These are phyloP conservation scores for Guillardia theta DNA, from an alignment of 78 protist genomes.

Conservation along the genomic window DNA sequence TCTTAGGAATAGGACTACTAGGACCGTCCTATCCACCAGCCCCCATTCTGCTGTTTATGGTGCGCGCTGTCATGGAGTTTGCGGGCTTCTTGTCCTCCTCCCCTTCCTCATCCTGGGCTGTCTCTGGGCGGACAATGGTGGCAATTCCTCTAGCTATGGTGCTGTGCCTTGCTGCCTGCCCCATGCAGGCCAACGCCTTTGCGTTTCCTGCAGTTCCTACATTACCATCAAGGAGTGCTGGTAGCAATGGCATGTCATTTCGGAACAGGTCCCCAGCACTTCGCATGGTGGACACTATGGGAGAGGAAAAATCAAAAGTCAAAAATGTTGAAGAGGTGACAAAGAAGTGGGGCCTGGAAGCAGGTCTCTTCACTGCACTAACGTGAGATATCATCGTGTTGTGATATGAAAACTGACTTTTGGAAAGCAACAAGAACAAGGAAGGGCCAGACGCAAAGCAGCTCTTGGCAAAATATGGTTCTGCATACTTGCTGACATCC, in stretches of 20 bases:
- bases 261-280: neutral
- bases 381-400: neutral
- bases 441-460: neutral
- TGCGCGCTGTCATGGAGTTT: too few species aligned
- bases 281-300: neutral
- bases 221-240: neutral
- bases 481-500: conserved; percentile 40
- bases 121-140: too few species aligned
- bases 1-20: too few species aligned
- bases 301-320: neutral
- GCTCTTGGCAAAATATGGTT: conserved; percentile 31
- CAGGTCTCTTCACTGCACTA: conserved; percentile 30
- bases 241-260: neutral
- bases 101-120: too few species aligned
- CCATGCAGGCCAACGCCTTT: neutral
- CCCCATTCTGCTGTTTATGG: too few species aligned
- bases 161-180: neutral
- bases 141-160: too few species aligned
- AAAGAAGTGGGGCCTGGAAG: conserved; percentile 40
- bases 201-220: neutral
- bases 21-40: too few species aligned
- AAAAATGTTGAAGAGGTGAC: neutral
- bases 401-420: neutral
- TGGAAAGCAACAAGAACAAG: neutral
- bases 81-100: too few species aligned